A percentile compares a stretch with the other conserved stretches of the same genome.
These are phyloP conservation scores for Zhuliangozyma blackwelliae DNA, from an alignment of 1,139 yeast species.

Conservation along the genomic window DNA sequence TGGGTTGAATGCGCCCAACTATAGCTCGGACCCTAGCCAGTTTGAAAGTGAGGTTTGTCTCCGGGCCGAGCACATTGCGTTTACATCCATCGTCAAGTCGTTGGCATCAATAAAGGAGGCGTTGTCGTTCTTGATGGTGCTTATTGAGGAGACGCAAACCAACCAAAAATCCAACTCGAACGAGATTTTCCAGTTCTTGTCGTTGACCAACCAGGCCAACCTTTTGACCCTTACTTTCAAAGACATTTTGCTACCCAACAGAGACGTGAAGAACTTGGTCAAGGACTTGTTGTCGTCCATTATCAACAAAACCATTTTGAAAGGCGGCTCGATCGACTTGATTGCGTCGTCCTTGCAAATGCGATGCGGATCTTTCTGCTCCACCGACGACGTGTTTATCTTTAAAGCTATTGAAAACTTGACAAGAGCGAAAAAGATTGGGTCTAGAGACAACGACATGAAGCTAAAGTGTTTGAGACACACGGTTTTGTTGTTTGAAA, in stretches of 20 bases:
- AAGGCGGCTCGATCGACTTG: slow-evolving; percentile 91
- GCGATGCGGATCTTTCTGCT: slow-evolving; percentile 92
- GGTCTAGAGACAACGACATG: slow-evolving; percentile 64
- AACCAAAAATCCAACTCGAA: slow-evolving; percentile 37
- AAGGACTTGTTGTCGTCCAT: slow-evolving; percentile 86
- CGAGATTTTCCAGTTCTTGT: slow-evolving; percentile 67
- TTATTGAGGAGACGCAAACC: slow-evolving; percentile 68
- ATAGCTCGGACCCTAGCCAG: slow-evolving; percentile 45
- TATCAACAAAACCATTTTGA: slow-evolving; percentile 79
- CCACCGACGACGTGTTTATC: slow-evolving; percentile 87
- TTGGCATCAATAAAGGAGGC: slow-evolving; percentile 85
- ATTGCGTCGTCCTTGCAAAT: slow-evolving; percentile 87
- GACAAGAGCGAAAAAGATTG: slow-evolving; percentile 78
- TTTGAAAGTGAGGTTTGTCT: slow-evolving; percentile 63
- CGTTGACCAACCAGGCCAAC: slow-evolving; percentile 63
- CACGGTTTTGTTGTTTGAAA: slow-evolving; percentile 73
- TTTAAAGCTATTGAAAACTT: slow-evolving; percentile 92
- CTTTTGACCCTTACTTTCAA: slow-evolving; percentile 65
- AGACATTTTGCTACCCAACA: slow-evolving; percentile 69
- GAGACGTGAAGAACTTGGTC: slow-evolving; percentile 61
- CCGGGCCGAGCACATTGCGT: slow-evolving; percentile 90
- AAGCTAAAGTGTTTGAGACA: slow-evolving; percentile 66
- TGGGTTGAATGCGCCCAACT: slow-evolving; percentile 52
- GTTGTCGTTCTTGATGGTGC: slow-evolving; percentile 75
- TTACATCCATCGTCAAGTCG: slow-evolving; percentile 71